Conservation (phyloP, 305 asterid species). For the Fraxinus floribunda region DNA sequence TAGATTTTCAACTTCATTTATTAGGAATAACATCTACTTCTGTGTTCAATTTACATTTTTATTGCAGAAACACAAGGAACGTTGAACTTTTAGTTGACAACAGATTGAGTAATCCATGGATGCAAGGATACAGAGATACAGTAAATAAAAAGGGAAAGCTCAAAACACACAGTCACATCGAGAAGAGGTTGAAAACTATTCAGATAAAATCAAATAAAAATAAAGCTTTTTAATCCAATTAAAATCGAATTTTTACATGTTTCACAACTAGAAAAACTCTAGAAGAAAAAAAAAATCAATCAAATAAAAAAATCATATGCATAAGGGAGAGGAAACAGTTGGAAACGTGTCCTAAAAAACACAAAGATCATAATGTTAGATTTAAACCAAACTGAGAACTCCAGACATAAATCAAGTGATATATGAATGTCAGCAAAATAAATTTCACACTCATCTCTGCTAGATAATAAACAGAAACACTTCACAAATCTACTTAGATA, state of each 20-base stretch:
- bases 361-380: constrained; percentile 3
- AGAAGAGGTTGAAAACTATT: background rate
- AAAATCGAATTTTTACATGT: constrained; percentile 1
- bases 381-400: constrained; percentile 9
- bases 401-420: constrained; percentile 1
- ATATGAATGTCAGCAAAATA: background rate
- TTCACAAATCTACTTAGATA: constrained; percentile 24
- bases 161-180: background rate
- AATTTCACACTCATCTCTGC: constrained; percentile 11
- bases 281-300: background rate
- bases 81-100: background rate
- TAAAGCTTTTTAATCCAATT: constrained; percentile 5
- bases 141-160: background rate
- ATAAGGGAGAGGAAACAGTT: background rate
- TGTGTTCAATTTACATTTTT: background rate
- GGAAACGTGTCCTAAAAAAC: background rate
- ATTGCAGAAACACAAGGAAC: background rate
- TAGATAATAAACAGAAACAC: constrained; percentile 13
- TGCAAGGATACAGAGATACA: background rate
- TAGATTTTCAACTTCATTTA: background rate
- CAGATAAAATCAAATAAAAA: background rate
- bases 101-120: background rate
- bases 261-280: constrained; percentile 1
- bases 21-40: background rate
- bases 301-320: background rate